Evolutionary conservation across 2,329 filamentous ascomycete species (phyloP), one percentile per base, ranked within the genome.

Genomic region (Ophiostoma piceae): DNA sequence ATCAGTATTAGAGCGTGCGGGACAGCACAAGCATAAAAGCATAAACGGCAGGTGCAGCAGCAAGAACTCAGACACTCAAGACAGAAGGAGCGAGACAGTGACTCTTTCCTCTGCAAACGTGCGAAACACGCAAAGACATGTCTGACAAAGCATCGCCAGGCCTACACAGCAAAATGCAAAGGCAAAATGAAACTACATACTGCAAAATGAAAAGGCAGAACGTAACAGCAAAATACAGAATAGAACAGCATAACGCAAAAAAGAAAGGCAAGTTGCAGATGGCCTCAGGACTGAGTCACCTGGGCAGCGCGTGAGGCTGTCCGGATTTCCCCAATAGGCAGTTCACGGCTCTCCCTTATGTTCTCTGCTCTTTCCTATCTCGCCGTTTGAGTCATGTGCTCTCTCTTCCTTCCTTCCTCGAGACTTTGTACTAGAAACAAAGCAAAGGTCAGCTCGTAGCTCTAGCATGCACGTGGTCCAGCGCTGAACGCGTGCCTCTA

Each of bases 401-500:
- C 22, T 12, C 26, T 57, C 16, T 57, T 22, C 41, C 1, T 29
- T 29, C 26, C 26, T 29, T 29, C 26, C 26, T 29, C 26, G 26
- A 29, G 26, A 29, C 26, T 29, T 29, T 29, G 26, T 29, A 29
- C 26, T 29, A 29, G 26, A 29, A 29, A 29, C 26, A 29, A 29
- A 29, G 26, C 26, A 29, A 29, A 29, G 26, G 26, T 29, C 26
- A 41, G 9, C 39, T 41, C n/a, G 26, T 57, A 26, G 51, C 22
- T 9, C n/a, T 22, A 12, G 51, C 51, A 57, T 26, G 51, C 51
- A 57, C 51, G 51, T 57, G 51, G 51, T 57, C 9, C 8, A 8
- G 35, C n/a, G 51, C 51, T 57, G 51, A 29, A 57, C 51, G 51
- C 51, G 51, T 57, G 51, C 51, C 51, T 57, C 51, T 22, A 57